Percentiles rank a stretch among this genome's conserved stretches.
Evolutionary conservation across 352 stramenopile genomes (phyloP).

Genomic region (Pythium angustatum): DNA sequence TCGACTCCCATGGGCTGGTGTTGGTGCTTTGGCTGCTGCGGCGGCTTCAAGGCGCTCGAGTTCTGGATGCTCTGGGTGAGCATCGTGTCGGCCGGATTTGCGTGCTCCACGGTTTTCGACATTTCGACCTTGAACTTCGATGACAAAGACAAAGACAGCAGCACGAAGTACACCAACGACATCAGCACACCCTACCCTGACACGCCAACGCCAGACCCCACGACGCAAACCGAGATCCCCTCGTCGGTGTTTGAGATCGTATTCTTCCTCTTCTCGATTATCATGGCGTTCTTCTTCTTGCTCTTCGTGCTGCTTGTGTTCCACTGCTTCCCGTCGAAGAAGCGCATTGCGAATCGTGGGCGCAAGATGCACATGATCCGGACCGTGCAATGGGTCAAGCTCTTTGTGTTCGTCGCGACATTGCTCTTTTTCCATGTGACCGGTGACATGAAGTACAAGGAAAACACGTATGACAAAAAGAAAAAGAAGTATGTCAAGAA

Average conservation of each 20-base stretch:
- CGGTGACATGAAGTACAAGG: not conserved
- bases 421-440: not conserved
- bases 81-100: not conserved
- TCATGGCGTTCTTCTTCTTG: not conserved
- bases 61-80: conserved; percentile 6
- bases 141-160: not conserved
- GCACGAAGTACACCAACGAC: not conserved
- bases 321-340: conserved; percentile 4
- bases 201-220: no score
- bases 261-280: not conserved
- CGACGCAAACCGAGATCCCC: no score
- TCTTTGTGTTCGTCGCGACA: conserved; percentile 4
- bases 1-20: not conserved
- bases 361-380: conserved; percentile 1
- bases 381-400: not conserved
- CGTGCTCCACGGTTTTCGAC: not conserved
- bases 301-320: not conserved
- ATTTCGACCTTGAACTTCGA: not conserved
- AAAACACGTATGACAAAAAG: no score
- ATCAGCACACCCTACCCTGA: not conserved
- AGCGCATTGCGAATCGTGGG: not conserved
- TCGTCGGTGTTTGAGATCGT: conserved; percentile 1
- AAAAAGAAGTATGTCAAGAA: no score
- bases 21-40: not conserved
- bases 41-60: conserved; percentile 7